Evolutionary conservation across 2,329 filamentous ascomycete genomes (phyloP), one percentile per base, ranked within the genome.

Genomic region (Esteya vermicola): DNA sequence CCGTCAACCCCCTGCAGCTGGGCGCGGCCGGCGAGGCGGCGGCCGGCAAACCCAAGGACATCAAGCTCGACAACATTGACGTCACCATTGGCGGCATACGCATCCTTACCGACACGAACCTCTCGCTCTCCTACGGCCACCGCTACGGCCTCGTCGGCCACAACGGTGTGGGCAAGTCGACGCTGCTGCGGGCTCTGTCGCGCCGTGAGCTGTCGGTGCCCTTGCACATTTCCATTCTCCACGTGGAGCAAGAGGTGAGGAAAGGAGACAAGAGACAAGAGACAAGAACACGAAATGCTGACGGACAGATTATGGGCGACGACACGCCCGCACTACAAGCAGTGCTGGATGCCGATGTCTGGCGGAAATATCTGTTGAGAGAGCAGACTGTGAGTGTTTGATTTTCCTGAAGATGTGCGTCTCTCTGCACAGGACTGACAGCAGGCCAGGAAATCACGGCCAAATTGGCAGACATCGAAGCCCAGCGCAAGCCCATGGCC

Each of bases 81-180:
- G 83, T 98, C 40, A 82, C 85, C 33, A 95, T 98, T 54, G 78
- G 84, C 46, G 89, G 89, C 42, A 71, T 76, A 54, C 79, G 91
- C 44, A 98, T 98, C 48, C 65, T 96, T 50, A 84, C 81, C 33
- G 89, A 98, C 58, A 94, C 89, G 36, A 85, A 77, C 39, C 66
- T 98, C 43, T 95, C 86, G 2, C 69, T 98, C 47, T 81, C 91
- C 1, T 95, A 93, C 58, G 86, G 89, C 39, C 80, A 88, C 56
- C 79, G 91, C 49, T 98, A 98, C 61, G 91, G 91, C 76, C 68
- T 98, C 48, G 91, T 98, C 50, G 91, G 91, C 71, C 84, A 96
- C 70, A 98, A 98, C 74, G 91, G 91, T 85, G 89, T 98, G 48
- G 91, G 84, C 71, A 89, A 91, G 72, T 85, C 85, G 56, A 98